Conservation (phyloP, 1,284 basidiomycete species). For the Malassezia sympodialis region DNA sequence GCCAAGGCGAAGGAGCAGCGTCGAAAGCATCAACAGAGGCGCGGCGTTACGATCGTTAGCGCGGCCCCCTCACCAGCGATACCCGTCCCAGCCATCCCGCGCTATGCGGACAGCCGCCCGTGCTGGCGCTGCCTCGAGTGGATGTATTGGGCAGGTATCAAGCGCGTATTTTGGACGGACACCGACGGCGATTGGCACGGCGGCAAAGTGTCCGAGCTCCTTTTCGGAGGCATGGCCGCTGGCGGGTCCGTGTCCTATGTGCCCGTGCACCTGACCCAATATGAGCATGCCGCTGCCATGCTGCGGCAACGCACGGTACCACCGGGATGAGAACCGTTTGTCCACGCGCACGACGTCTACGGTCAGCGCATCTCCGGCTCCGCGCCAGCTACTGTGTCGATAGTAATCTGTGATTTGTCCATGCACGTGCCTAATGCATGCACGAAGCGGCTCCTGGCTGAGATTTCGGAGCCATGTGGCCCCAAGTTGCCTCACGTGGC, state of each 20-base stretch:
- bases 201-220: conserved; percentile 17
- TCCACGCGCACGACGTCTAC: not conserved
- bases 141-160: conserved; percentile 24
- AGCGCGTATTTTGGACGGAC: conserved; percentile 22
- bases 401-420: not conserved
- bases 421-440: not conserved
- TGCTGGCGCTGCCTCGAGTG: conserved; percentile 23
- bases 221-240: conserved; percentile 8
- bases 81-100: not conserved
- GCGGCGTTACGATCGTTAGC: not conserved
- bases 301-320: not conserved
- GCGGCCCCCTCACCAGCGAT: not conserved
- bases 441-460: not conserved
- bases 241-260: conserved; percentile 1
- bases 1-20: conserved; percentile 19
- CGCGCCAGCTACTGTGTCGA: not conserved
- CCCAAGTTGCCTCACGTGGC: not conserved
- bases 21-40: conserved; percentile 2
- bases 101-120: conserved; percentile 21
- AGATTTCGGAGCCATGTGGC: not conserved
- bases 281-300: conserved; percentile 20
- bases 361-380: not conserved
- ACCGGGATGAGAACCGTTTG: not conserved
- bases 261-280: conserved; percentile 19
- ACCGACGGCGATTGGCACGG: conserved; percentile 16